Conservation (phyloP, 2,329 filamentous ascomycete species). For the Colletotrichum tamarilloi region DNA sequence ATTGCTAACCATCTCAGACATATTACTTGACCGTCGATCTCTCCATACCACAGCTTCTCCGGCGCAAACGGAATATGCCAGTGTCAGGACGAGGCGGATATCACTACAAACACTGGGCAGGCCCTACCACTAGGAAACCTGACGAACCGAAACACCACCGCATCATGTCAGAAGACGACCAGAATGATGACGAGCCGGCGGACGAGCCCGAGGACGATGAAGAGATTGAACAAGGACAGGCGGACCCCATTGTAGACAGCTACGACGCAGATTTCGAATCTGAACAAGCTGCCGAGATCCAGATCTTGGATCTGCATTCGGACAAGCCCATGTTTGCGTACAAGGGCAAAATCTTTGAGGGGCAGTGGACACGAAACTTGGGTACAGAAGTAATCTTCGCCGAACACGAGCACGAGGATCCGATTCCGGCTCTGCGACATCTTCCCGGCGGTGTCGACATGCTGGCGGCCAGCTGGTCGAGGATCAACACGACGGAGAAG, state of each 20-base stretch:
- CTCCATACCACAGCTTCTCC: conserved; percentile 68
- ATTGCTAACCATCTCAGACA: conserved; percentile 54
- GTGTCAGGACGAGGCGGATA: conserved; percentile 56
- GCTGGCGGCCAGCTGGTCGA: conserved; percentile 75
- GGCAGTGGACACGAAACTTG: conserved; percentile 83
- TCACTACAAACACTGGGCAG: conserved; percentile 54
- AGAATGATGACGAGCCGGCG: conserved; percentile 38
- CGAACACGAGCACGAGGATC: conserved; percentile 52
- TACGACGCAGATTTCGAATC: conserved; percentile 38
- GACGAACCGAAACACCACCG: conserved; percentile 36
- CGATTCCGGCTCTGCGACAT: conserved; percentile 60
- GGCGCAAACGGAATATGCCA: conserved; percentile 42
- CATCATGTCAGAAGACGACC: conserved; percentile 37
- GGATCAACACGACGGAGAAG: conserved; percentile 75
- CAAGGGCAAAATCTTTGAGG: conserved; percentile 80
- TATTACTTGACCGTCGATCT: conserved; percentile 74
- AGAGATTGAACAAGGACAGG: conserved; percentile 37
- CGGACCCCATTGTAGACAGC: conserved; percentile 34
- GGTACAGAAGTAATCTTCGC: conserved; percentile 86
- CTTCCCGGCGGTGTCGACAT: conserved; percentile 74
- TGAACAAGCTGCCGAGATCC: conserved; percentile 61
- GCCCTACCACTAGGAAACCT: conserved; percentile 40
- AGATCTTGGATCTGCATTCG: conserved; percentile 86
- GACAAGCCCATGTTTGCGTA: conserved; percentile 83
- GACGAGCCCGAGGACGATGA: conserved; percentile 41